phyloP scores from a whole-genome alignment of 148 eudicot species.

The Euryodendron excelsum region DNA sequence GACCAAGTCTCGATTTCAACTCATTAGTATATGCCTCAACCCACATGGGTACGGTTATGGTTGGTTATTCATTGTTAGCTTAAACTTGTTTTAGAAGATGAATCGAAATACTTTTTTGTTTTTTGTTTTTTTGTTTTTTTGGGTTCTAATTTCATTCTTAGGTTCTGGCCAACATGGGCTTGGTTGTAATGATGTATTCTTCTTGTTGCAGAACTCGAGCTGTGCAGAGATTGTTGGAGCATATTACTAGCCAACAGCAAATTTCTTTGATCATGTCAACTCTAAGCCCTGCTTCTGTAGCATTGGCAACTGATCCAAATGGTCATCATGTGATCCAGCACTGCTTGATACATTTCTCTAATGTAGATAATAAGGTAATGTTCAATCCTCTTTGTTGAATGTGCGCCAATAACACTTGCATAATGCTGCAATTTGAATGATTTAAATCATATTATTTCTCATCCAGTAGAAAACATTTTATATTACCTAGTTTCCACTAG shows the following conservation, averaged over 20 bases:
- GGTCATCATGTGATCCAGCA: constrained; percentile 46
- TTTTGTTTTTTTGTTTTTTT: too few relatives aligned
- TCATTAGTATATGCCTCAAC: constrained; percentile 31
- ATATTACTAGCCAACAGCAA: constrained; percentile 25
- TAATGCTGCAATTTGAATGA: background rate
- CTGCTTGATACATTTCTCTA: constrained; percentile 33
- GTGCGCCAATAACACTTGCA: too few relatives aligned
- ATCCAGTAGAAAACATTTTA: background rate
- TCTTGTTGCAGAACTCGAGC: constrained; percentile 31
- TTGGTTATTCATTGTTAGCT: background rate
- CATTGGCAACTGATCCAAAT: constrained; percentile 34
- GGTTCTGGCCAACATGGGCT: background rate
- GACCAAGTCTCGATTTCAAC: constrained; percentile 16
- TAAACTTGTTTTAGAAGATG: background rate
- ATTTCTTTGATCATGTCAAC: constrained; percentile 31
- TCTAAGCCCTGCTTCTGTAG: constrained; percentile 26
- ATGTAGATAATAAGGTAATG: constrained; percentile 38
- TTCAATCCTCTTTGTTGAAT: background rate
- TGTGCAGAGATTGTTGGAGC: constrained; percentile 39
- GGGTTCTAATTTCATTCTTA: background rate
- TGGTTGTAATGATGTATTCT: background rate
- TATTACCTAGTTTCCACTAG: background rate
- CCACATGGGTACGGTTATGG: constrained; percentile 34
- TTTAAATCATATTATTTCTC: background rate
- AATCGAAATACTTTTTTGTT: background rate